Conservation (phyloP, 2,329 filamentous ascomycete species). For the Ilyonectria destructans region DNA sequence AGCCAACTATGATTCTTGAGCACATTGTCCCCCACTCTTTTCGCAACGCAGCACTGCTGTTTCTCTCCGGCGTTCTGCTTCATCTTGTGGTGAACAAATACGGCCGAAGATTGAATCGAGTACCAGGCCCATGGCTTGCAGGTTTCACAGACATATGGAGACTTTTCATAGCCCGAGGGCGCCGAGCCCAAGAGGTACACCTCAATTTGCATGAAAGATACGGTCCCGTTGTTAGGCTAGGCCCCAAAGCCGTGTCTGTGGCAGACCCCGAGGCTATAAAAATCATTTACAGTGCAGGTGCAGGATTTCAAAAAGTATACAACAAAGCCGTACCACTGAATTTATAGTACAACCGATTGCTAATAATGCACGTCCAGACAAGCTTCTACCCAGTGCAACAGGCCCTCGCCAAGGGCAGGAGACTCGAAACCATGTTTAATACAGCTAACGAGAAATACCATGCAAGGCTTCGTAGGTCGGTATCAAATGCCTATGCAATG, state of each 20-base stretch:
- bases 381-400: conserved; percentile 51
- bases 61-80: not conserved
- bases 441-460: conserved; percentile 59
- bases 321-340: not conserved
- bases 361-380: conserved; percentile 26
- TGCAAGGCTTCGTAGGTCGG: conserved; percentile 56
- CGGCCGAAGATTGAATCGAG: not conserved
- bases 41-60: not conserved
- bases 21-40: not conserved
- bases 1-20: not conserved
- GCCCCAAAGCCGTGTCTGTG: conserved; percentile 25
- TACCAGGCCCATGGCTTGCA: conserved; percentile 30
- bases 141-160: conserved; percentile 35
- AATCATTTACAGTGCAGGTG: not conserved
- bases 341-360: not conserved
- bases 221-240: conserved; percentile 29
- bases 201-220: conserved; percentile 33
- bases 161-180: conserved; percentile 26
- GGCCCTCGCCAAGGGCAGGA: conserved; percentile 48
- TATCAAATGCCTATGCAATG: conserved; percentile 59
- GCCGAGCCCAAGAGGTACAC: conserved; percentile 33
- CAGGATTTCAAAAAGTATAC: not conserved
- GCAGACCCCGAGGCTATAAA: conserved; percentile 18
- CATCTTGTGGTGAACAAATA: not conserved
- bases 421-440: conserved; percentile 54